Base-by-base conservation (phyloP, 768 basidiomycete genomes). In the Auriculariales sp. region DNA sequence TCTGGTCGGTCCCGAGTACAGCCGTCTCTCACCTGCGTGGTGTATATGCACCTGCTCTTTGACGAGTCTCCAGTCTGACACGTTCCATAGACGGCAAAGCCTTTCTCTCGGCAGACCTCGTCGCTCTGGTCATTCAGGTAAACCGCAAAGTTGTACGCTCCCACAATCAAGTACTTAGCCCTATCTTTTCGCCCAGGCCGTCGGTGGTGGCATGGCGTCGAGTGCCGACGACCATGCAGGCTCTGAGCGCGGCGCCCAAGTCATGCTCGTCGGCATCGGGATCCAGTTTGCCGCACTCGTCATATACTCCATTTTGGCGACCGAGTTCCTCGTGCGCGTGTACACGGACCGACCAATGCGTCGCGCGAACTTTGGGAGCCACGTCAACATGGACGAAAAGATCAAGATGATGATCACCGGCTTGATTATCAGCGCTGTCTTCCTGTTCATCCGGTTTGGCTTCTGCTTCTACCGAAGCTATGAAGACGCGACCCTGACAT, bases 71-170 rank as follows among this genome's bases (percentile, higher is more conserved):
- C 15, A 17, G 46, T 55, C 51, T 27, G 14, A 17, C 4, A 7
- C n/a, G n/a, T n/a, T 7, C 15, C 35, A n/a, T 6, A 7, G 5
- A 17, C 35, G 35, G 11, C 27, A 52, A 31, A 64, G 52, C 64
- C 12, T 66, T 66, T 53, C 58, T 64, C 50, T 52, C 34, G 17
- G 57, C 55, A 19, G 83, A 84, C 54, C 57, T 80, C 22, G 59
- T 79, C 31, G 73, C 80, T 12, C 68, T 85, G 17, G 61, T 77
- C n/a, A 61, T 82, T 2, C 82, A n/a, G n/a, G n/a, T n/a, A n/a
- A n/a, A n/a, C n/a, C n/a, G n/a, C n/a, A n/a, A n/a, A n/a, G n/a
- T n/a, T n/a, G n/a, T n/a, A n/a, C n/a, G n/a, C n/a, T n/a, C n/a
- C n/a, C n/a, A n/a, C n/a, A n/a, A n/a, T n/a, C n/a, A n/a, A n/a